Evolutionary conservation across 306 rosid species (phyloP), one percentile per base, ranked within the genome.

Genomic region (Betula pendula): DNA sequence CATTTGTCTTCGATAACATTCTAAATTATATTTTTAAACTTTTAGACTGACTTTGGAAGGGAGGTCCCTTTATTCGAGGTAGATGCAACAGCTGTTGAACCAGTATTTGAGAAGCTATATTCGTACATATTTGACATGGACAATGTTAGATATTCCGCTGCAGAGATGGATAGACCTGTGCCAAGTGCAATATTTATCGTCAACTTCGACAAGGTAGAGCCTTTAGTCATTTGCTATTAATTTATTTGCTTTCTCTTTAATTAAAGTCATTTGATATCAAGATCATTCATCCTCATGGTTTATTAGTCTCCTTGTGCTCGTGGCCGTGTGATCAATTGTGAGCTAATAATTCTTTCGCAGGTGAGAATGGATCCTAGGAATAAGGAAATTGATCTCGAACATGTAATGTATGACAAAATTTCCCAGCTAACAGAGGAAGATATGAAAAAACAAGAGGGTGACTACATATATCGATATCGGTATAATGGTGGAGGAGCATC

Each of bases 401-500:
- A 79, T 81, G 82, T 90, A 60, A 92, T 95, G 96, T 80, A 87
- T 50, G 96, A 89, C 9, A 85, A 84, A 80, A 62, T 95, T 84
- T 62, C 90, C 66, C 82, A 81, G 68, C 89, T 95, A 67, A 84
- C 82, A 35, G 96, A 90, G 75, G 98, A 90, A 75, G 97, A 92
- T 78, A 87, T 88, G 89, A 88, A 85, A 85, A 87, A 40, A 55
- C 98, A 92, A 89, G 98, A 92, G 87, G 92, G 89, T 8, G 96
- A 89, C 76, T 95, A 92, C 84, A 82, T 95, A 45, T 95, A 95
- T 88, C 97, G 92, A 17, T 92, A 95, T 79, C 92, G 92, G 77
- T 95, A 95, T 74, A 86, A 92, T 77, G 97, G 97, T 79, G 98
- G 98, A 60, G 98, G 98, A 82, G 97, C 97, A 55, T 84, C 96